Conservation (phyloP, 2,329 filamentous ascomycete genomes). For the Fusarium phyllophilum region DNA sequence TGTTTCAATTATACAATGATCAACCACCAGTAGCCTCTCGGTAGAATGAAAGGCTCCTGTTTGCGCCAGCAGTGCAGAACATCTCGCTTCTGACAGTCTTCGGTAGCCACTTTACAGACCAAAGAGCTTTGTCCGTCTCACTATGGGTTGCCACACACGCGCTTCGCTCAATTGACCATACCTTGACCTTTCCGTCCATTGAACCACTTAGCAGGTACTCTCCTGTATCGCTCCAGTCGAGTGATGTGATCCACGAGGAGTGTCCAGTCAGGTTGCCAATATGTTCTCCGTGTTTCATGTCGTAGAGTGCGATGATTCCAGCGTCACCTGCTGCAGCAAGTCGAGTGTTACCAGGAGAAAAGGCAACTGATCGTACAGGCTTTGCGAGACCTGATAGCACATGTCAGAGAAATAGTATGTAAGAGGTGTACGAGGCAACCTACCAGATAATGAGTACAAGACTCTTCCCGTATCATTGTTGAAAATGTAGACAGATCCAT, state of each 20-base stretch:
- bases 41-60: constrained; percentile 82
- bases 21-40: constrained; percentile 72
- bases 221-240: constrained; percentile 94
- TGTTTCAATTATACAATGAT: background rate
- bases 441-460: constrained; percentile 84
- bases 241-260: constrained; percentile 85
- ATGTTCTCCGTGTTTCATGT: constrained; percentile 91
- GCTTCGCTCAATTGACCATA: constrained; percentile 89
- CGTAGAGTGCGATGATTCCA: constrained; percentile 88
- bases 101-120: constrained; percentile 86
- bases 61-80: constrained; percentile 83
- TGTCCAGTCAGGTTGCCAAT: constrained; percentile 85
- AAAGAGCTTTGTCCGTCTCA: constrained; percentile 86
- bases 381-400: constrained; percentile 76
- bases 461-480: constrained; percentile 90
- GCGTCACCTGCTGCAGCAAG: constrained; percentile 92
- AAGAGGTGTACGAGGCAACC: constrained; percentile 33
- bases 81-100: constrained; percentile 74
- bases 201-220: constrained; percentile 90
- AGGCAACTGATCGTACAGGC: constrained; percentile 84
- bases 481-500: constrained; percentile 92
- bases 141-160: constrained; percentile 92
- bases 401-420: constrained; percentile 12
- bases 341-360: constrained; percentile 85
- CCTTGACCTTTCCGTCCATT: constrained; percentile 93